Percentiles rank a stretch among this genome's conserved stretches.
phyloP scores from a whole-genome alignment of 768 basidiomycete genomes.

The Lactarius pseudohatsudake region DNA sequence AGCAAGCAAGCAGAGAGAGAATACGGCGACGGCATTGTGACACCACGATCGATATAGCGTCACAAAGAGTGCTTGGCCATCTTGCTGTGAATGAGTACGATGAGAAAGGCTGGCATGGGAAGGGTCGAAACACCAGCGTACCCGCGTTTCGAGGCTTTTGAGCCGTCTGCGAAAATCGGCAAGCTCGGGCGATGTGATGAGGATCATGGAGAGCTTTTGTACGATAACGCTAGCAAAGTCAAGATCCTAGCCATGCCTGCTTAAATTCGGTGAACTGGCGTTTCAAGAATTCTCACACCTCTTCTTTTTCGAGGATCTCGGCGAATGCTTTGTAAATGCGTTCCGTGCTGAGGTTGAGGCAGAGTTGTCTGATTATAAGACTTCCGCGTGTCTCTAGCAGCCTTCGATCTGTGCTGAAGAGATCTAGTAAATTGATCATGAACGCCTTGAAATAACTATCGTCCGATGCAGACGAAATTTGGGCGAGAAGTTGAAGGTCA shows the following conservation, averaged over 20 bases:
- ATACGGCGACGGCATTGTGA: constrained; percentile 95
- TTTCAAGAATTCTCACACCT: constrained; percentile 47
- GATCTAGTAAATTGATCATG: constrained; percentile 90
- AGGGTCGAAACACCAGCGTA: constrained; percentile 38
- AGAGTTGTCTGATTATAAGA: constrained; percentile 92
- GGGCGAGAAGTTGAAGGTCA: constrained; percentile 92
- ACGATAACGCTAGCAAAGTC: constrained; percentile 98
- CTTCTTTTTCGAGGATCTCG: constrained; percentile 97
- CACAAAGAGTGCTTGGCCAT: constrained; percentile 93
- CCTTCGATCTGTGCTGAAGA: constrained; percentile 92
- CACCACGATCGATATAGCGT: constrained; percentile 97
- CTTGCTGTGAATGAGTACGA: constrained; percentile 56
- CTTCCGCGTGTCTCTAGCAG: constrained; percentile 90
- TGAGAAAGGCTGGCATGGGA: not conserved
- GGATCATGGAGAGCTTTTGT: constrained; percentile 93
- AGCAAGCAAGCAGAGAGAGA: constrained; percentile 92
- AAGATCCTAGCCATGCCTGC: constrained; percentile 61
- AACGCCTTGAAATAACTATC: constrained; percentile 95
- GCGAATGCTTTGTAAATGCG: constrained; percentile 94
- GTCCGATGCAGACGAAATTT: constrained; percentile 94
- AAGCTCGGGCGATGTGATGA: constrained; percentile 96
- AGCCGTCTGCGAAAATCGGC: constrained; percentile 90
- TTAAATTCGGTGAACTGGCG: not conserved
- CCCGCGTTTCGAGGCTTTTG: constrained; percentile 91
- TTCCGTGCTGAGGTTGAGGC: constrained; percentile 91